Conservation (phyloP, 176 grass and related monocot genomes). For the Zoysia pacifica region DNA sequence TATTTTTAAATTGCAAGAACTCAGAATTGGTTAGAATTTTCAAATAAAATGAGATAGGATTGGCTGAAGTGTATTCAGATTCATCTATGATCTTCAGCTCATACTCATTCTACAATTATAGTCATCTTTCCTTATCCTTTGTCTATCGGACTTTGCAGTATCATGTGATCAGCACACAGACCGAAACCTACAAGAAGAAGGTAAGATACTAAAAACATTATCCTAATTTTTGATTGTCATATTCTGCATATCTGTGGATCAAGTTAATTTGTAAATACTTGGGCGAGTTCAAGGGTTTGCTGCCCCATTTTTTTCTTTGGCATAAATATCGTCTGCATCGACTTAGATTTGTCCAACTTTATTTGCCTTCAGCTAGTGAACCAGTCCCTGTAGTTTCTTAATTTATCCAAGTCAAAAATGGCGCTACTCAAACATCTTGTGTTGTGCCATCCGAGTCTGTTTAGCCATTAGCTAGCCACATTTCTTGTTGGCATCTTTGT, state of each 20-base stretch:
- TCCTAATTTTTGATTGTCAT: background rate
- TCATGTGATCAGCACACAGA: conserved; percentile 82
- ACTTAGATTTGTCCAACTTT: background rate
- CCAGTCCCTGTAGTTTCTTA: background rate
- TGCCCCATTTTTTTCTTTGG: background rate
- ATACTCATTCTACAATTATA: background rate
- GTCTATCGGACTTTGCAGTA: conserved; percentile 58
- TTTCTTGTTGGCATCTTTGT: background rate
- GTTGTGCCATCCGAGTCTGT: background rate
- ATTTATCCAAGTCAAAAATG: conserved; percentile 15
- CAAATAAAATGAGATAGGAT: background rate
- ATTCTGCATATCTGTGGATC: background rate
- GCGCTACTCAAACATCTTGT: background rate
- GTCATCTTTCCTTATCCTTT: background rate
- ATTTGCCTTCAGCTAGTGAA: background rate
- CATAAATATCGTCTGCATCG: background rate
- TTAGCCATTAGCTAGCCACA: background rate
- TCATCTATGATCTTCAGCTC: background rate
- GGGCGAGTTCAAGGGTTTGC: background rate
- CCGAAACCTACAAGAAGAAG: conserved; percentile 96
- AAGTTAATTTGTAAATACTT: background rate
- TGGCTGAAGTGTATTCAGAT: background rate
- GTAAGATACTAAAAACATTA: conserved; percentile 31
- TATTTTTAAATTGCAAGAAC: background rate
- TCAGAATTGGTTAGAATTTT: background rate